Percentiles rank a stretch among this genome's conserved stretches.
phyloP scores from a whole-genome alignment of 2,329 filamentous ascomycete species.

The Eutypa lata region DNA sequence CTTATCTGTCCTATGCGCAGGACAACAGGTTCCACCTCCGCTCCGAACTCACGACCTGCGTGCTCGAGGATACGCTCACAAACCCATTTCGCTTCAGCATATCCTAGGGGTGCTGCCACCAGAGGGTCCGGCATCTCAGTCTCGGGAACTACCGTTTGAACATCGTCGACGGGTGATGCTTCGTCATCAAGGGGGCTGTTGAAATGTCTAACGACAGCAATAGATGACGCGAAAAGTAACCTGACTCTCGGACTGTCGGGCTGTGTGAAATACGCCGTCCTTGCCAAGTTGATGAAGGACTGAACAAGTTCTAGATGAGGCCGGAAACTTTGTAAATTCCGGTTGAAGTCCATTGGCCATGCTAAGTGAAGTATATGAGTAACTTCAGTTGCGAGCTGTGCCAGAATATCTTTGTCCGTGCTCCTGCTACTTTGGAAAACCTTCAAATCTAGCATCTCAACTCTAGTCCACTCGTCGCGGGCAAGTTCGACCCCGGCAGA shows the following conservation, averaged over 20 bases:
- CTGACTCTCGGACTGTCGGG: conserved; percentile 7
- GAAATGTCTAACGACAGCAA: conserved; percentile 24
- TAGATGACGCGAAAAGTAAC: conserved; percentile 29
- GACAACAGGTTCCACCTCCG: conserved; percentile 34
- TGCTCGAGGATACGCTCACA: conserved; percentile 42
- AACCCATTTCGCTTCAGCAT: conserved; percentile 43
- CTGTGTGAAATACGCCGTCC: background rate
- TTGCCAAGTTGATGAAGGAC: conserved; percentile 1
- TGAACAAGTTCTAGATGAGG: conserved; percentile 7
- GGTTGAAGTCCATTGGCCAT: conserved; percentile 18
- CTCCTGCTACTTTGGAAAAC: background rate
- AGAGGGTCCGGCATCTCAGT: conserved; percentile 27
- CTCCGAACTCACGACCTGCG: conserved; percentile 29
- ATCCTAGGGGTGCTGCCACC: conserved; percentile 35
- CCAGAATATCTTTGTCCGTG: background rate
- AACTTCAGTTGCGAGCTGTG: background rate
- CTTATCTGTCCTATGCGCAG: conserved; percentile 42
- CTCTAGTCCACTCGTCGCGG: conserved; percentile 6
- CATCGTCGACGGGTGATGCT: background rate
- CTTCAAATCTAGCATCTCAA: conserved; percentile 2
- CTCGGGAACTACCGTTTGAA: conserved; percentile 31
- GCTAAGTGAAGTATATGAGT: conserved; percentile 19
- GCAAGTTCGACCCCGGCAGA: conserved; percentile 6
- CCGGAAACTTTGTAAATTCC: conserved; percentile 10
- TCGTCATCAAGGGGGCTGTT: background rate